Conservation (phyloP, 495 filamentous ascomycete species). For the Trichocladium uniseriatum region DNA sequence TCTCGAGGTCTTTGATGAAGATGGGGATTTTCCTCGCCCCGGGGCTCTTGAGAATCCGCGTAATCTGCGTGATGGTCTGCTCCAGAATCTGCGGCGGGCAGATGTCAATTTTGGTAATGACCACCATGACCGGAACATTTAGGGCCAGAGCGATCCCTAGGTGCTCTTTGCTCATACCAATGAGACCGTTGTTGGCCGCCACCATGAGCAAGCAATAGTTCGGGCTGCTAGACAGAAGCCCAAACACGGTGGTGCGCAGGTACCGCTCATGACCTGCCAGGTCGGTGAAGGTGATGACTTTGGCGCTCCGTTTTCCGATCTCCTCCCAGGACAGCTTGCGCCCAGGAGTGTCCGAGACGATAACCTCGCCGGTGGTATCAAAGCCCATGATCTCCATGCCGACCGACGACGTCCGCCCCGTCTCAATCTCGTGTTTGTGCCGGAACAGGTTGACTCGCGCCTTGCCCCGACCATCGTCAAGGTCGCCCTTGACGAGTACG, state of each 20-base stretch:
- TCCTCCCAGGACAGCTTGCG: constrained; percentile 85
- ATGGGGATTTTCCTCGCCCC: constrained; percentile 96
- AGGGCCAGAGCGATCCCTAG: constrained; percentile 89
- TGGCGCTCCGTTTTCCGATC: constrained; percentile 87
- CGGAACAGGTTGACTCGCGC: constrained; percentile 94
- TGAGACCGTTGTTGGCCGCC: constrained; percentile 91
- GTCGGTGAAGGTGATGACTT: constrained; percentile 96
- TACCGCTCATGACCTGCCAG: constrained; percentile 94
- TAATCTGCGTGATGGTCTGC: constrained; percentile 87
- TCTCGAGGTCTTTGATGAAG: constrained; percentile 83
- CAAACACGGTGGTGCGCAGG: constrained; percentile 92
- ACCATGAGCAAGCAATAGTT: constrained; percentile 99
- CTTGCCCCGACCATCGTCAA: constrained; percentile 91
- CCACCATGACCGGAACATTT: constrained; percentile 96
- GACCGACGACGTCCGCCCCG: constrained; percentile 87
- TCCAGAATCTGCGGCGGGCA: constrained; percentile 92
- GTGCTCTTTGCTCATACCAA: constrained; percentile 98
- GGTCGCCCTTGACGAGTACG: constrained; percentile 87
- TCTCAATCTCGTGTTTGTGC: constrained; percentile 96
- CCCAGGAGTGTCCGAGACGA: constrained; percentile 71
- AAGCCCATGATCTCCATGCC: constrained; percentile 99
- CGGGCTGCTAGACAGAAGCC: constrained; percentile 84
- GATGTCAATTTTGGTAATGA: constrained; percentile 98
- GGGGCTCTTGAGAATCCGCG: constrained; percentile 83
- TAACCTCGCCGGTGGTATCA: constrained; percentile 76